Base-by-base conservation (phyloP, 2,329 filamentous ascomycete genomes). In the Fusarium sp. region DNA sequence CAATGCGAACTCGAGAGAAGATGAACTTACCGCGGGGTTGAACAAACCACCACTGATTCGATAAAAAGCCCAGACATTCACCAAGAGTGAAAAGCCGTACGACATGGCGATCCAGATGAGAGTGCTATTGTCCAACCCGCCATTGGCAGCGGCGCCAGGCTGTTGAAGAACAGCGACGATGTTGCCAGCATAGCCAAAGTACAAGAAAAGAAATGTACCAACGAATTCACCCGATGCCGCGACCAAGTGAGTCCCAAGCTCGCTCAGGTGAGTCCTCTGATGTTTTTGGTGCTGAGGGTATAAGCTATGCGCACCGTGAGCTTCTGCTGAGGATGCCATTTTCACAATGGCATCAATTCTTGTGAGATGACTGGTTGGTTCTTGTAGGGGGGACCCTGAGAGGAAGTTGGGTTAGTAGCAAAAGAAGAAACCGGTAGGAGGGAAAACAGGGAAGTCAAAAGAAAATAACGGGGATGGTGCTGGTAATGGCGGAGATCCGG, bases 31-130 rank as follows among this genome's bases (percentile, higher is more conserved):
- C 15, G 70, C 70, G 4, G 70, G 81, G 57, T 83, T 83, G 58
- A 83, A 82, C 41, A 82, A 72, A 13, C 81, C 81, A 21, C 81
- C 81, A 13, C 80, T 84, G 17, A 87, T 80, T 21, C 85, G 79
- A 69, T 80, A 87, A 66, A 86, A 87, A 2, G 83, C 77, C 83
- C 83, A 87, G 4, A 83, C 84, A 33, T 83, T 85, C n/a, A 83
- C 81, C 2, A 81, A 75, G 18, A 87, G 74, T 3, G 82, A 79
- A 17, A 72, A 72, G 0, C 69, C 70, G 20, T 72, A 72, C 18
- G 70, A 45, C 58, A 72, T 55, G 15, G 70, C 67, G 11, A 72
- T 50, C 31, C 50, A 66, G 15, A 72, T 59, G 5, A 61, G 48
- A 3, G 70, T 72, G 7, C 25, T 67, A 15, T 42, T 70, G 3